Conservation (phyloP, 257 asterid genomes). For the Solanum paucissectum region DNA sequence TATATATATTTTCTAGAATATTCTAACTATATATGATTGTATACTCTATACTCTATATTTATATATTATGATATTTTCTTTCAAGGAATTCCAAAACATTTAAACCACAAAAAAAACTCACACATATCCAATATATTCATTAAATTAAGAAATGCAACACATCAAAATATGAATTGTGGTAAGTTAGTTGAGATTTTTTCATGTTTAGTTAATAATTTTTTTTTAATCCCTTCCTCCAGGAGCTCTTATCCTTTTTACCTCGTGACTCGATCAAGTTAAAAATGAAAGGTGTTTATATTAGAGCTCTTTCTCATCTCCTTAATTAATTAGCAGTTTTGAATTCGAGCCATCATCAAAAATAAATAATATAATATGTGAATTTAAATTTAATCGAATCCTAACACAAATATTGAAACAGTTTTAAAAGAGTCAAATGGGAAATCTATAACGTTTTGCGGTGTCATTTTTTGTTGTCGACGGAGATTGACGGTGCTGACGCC, state of each 20-base stretch:
- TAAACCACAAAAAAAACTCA: neutral
- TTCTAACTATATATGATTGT: neutral
- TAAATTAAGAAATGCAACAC: neutral
- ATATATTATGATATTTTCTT: neutral
- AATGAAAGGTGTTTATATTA: fast-evolving
- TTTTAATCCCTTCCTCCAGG: no score
- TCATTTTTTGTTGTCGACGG: neutral
- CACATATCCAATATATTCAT: neutral
- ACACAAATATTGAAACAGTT: neutral
- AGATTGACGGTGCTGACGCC: neutral
- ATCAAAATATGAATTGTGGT: no score
- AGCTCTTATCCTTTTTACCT: no score
- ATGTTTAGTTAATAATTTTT: no score
- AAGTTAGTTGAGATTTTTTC: no score
- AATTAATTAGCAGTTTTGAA: no score
- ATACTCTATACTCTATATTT: neutral
- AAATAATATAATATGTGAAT: no score
- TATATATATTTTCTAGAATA: neutral
- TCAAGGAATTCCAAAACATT: neutral
- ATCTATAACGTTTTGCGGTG: neutral
- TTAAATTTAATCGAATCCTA: no score
- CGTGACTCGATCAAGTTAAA: no score
- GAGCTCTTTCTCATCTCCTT: no score
- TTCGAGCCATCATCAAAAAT: no score
- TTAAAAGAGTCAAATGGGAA: neutral